Evolutionary conservation across 2,329 filamentous ascomycete genomes (phyloP), one percentile per base, ranked within the genome.

Genomic region (Ceratocystis diversiconidia): DNA sequence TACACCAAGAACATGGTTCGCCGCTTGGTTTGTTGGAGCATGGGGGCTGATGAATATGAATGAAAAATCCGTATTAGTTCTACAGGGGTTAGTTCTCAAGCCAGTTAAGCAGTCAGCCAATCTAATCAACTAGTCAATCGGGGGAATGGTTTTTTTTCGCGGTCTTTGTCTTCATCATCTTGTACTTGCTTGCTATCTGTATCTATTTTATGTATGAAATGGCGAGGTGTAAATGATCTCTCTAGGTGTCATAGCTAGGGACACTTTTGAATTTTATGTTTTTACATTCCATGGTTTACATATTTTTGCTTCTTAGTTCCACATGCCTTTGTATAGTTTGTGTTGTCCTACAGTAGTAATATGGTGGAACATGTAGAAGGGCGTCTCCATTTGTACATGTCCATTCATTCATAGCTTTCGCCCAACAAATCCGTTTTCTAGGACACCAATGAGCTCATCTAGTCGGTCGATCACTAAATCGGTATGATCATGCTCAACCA

Each of bases 361-460:
- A n/a, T 61, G 57, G 30, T 22, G 15, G 30, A 7, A 50, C 10
- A n/a, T 50, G 2, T 10, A 50, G 17, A 50, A 22, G 46, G 17
- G 46, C 46, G 17, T 55, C 19, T 7, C 12, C 12, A 55, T 55
- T 19, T 32, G 30, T 28, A 30, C 17, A 30, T 12, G 19, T 57
- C 10, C 17, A 8, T 17, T 10, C 15, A 15, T 32, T 59, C 8
- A 59, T 30, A 59, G 52, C 28, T 32, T 3, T 25, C 52, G 52
- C 3, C 85, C 86, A 63, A 81, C 78, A 72, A 92, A 92, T 0
- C 91, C 91, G 1, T 80, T 75, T 69, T 95, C 90, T 30, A 96
- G 76, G 6, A 95, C 79, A 8, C 77, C 79, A 64, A 94, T 83
- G 69, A 96, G 74, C 68, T 95, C 89, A 72, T 95, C 90, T 68